Base-by-base conservation (phyloP, 495 filamentous ascomycete genomes). In the Rusavskia elegans region DNA sequence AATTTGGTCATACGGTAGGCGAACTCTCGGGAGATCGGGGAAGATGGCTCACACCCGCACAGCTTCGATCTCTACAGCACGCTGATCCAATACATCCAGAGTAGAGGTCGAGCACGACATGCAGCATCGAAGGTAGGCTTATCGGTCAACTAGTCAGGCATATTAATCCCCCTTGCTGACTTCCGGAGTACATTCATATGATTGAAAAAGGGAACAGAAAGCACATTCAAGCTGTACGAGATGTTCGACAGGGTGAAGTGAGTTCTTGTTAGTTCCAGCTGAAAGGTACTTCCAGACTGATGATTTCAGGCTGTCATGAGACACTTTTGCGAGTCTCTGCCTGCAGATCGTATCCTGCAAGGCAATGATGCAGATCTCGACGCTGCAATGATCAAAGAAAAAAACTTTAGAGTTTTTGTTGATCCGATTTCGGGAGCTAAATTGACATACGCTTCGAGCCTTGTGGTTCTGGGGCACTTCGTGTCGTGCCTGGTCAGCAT, bases 31-130 rank as follows among this genome's bases (percentile, higher is more conserved):
- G 30, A 27, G 17, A 8, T 10, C 19, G 4, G 19, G 1, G 2
- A 9, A 1, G 17, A n/a, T 21, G 7, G 39, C 21, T 25, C 29
- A 48, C 39, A 54, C 21, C n/a, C 0, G 16, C 0, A n/a, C 17
- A 71, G 83, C 20, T 98, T 96, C 60, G 83, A 96, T 63, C 74
- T 95, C n/a, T 95, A 89, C 64, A 64, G 76, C 10, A 95, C 92
- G 0, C 71, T 95, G 63, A 97, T 98, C 52, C 87, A 94, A 61
- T 97, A 96, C 64, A 83, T 98, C 17, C 92, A 98, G 63, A 96
- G 89, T 19, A 76, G 89, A 36, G 92, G 92, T n/a, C 76, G 92
- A 56, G 92, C 92, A 41, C 76, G 92, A 10, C 83, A 84, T 60
- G 59, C 65, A 1, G 71, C 82, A 45, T 96, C 90, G 0, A 79